Evolutionary conservation across 106 monocot genomes (phyloP).

Genomic region (Dendrobium huoshanense): DNA sequence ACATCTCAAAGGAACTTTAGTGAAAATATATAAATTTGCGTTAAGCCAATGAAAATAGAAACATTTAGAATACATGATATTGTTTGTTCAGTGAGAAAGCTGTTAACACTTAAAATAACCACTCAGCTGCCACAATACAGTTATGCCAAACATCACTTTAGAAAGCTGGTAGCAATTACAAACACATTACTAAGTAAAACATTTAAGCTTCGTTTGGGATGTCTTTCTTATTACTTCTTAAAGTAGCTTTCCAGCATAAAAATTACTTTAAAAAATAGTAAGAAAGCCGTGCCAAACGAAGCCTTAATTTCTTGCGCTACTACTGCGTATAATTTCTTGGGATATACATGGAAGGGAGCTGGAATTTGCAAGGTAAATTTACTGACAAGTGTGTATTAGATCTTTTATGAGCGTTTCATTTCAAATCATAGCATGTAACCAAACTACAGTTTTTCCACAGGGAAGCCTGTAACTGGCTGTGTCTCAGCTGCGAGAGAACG

Average conservation of each 20-base stretch:
- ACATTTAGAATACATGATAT: background rate
- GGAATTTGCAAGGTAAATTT: background rate
- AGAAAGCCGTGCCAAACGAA: too few relatives aligned
- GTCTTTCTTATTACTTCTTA: too few relatives aligned
- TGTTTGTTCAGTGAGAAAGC: background rate
- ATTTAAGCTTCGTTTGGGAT: too few relatives aligned
- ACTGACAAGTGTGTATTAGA: background rate
- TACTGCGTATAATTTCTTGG: background rate
- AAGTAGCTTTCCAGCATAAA: too few relatives aligned
- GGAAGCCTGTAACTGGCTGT: constrained; percentile 47
- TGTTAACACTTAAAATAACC: background rate
- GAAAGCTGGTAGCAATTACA: background rate
- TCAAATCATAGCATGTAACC: background rate
- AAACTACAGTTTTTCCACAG: constrained; percentile 55
- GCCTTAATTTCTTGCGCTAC: background rate
- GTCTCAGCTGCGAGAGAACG: constrained; percentile 38
- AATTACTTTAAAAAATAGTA: too few relatives aligned
- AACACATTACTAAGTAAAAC: background rate
- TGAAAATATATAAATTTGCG: background rate
- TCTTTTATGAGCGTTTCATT: background rate
- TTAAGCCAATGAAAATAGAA: background rate
- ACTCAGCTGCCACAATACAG: background rate
- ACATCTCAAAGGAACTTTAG: too few relatives aligned
- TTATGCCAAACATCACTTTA: background rate
- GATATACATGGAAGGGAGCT: background rate